Conservation (phyloP, 2,329 filamentous ascomycete species). For the Cercospora sojina region DNA sequence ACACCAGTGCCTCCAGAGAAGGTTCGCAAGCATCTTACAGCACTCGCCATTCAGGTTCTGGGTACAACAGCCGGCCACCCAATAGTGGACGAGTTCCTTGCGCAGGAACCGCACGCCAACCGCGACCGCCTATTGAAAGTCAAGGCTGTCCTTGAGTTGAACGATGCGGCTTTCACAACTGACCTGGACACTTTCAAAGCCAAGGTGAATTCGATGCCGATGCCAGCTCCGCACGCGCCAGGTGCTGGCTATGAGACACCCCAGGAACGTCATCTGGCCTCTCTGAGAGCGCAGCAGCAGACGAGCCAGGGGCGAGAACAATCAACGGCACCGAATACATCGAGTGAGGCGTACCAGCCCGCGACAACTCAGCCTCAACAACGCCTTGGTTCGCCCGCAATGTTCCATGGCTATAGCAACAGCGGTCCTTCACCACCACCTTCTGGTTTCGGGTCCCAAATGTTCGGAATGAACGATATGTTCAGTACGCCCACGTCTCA, state of each 20-base stretch:
- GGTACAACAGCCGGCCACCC: constrained; percentile 27
- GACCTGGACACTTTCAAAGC: constrained; percentile 29
- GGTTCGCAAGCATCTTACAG: constrained; percentile 31
- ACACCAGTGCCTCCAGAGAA: constrained; percentile 19
- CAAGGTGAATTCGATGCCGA: constrained; percentile 25
- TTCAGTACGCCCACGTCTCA: constrained; percentile 8
- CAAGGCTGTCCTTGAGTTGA: constrained; percentile 27
- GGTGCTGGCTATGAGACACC: constrained; percentile 25
- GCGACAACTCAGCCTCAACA: constrained; percentile 18
- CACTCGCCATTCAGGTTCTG: constrained; percentile 32
- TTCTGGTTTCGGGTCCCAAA: constrained; percentile 31
- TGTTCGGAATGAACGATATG: constrained; percentile 33
- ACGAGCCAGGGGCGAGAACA: constrained; percentile 31
- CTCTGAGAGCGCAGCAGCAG: constrained; percentile 13
- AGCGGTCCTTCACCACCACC: constrained; percentile 24
- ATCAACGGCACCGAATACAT: constrained; percentile 31
- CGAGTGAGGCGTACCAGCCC: constrained; percentile 18
- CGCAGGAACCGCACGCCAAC: constrained; percentile 32
- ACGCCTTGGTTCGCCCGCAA: constrained; percentile 33
- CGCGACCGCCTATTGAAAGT: constrained; percentile 30
- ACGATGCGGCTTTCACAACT: constrained; percentile 22
- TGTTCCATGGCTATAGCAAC: constrained; percentile 26
- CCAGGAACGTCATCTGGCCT: constrained; percentile 16
- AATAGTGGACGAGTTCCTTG: constrained; percentile 32
- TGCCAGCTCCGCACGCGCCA: constrained; percentile 28